Percentiles rank a stretch among this genome's conserved stretches.
phyloP scores from a whole-genome alignment of 352 stramenopile genomes.

The Globisporangium lucens region DNA sequence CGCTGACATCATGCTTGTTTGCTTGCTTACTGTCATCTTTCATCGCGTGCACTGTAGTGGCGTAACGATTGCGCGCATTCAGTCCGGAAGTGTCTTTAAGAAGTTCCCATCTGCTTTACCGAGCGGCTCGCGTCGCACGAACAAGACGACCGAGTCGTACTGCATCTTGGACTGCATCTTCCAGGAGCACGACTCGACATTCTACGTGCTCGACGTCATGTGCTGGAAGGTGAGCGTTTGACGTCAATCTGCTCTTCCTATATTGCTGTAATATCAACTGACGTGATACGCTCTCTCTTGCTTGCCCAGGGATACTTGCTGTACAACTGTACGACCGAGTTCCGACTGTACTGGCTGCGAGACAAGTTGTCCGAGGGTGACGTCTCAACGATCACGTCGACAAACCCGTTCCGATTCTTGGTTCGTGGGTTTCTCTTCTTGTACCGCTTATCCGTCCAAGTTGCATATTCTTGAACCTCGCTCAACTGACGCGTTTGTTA shows the following conservation, averaged over 20 bases:
- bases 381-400: slow-evolving; percentile 35
- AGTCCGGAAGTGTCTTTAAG: slow-evolving; percentile 77
- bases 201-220: slow-evolving; percentile 93
- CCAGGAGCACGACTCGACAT: slow-evolving; percentile 84
- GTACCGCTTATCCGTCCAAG: too few relatives aligned
- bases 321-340: slow-evolving; percentile 92
- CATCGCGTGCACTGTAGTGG: slow-evolving; percentile 33
- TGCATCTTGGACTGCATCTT: slow-evolving; percentile 93
- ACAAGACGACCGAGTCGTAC: slow-evolving; percentile 63
- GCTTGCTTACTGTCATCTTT: not conserved
- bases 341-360: slow-evolving; percentile 89
- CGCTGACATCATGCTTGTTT: slow-evolving; percentile 4
- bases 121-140: slow-evolving; percentile 79
- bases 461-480: too few relatives aligned
- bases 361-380: slow-evolving; percentile 86
- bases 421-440: slow-evolving; percentile 24
- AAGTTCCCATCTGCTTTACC: slow-evolving; percentile 85
- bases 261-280: not conserved
- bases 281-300: not conserved
- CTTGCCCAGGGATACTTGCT: slow-evolving; percentile 68
- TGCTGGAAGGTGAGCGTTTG: slow-evolving; percentile 79
- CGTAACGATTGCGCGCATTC: slow-evolving; percentile 72
- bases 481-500: not conserved
- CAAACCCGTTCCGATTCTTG: slow-evolving; percentile 78
- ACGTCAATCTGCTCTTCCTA: not conserved